phyloP scores from a whole-genome alignment of 2,329 filamentous ascomycete species.

The Bipolaris sorokiniana region DNA sequence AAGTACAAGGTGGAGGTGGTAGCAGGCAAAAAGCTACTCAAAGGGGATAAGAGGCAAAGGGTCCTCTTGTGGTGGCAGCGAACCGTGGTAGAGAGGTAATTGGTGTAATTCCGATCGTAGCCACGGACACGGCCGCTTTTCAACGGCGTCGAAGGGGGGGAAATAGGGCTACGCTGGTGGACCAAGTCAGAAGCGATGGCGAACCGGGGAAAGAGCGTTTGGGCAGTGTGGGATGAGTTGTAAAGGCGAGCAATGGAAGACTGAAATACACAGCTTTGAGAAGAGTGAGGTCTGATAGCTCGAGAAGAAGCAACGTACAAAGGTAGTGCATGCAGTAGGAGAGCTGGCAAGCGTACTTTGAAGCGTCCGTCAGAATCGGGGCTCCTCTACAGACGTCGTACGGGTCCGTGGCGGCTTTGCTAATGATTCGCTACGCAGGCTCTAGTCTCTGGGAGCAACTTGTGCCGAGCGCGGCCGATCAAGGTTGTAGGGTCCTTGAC shows the following conservation, averaged over 20 bases:
- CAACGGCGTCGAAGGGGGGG: conserved; percentile 11
- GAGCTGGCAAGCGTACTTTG: conserved; percentile 25
- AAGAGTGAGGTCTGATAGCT: conserved; percentile 17
- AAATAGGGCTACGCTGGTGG: conserved; percentile 21
- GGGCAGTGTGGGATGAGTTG: conserved; percentile 9
- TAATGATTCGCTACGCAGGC: conserved; percentile 27
- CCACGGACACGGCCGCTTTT: conserved; percentile 25
- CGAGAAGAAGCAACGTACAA: conserved; percentile 18
- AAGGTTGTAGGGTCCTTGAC: conserved; percentile 33
- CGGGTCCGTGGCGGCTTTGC: conserved; percentile 27
- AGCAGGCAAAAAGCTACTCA: conserved; percentile 5
- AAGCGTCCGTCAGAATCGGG: conserved; percentile 21
- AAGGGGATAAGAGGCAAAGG: too few relatives aligned
- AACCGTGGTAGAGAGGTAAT: conserved; percentile 28
- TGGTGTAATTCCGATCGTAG: conserved; percentile 11
- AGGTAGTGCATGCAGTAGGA: conserved; percentile 21
- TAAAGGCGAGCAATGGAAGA: conserved; percentile 17
- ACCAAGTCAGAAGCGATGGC: conserved; percentile 19
- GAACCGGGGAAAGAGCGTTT: conserved; percentile 8
- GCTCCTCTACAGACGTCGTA: conserved; percentile 38
- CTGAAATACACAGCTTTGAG: conserved; percentile 14
- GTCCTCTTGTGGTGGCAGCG: conserved; percentile 13
- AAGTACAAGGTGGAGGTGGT: neutral
- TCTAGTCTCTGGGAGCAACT: conserved; percentile 38
- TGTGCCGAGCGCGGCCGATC: conserved; percentile 37